Percentiles rank a stretch among this genome's conserved stretches.
phyloP scores from a whole-genome alignment of 1,139 yeast species.

The Taphrina betulina region DNA sequence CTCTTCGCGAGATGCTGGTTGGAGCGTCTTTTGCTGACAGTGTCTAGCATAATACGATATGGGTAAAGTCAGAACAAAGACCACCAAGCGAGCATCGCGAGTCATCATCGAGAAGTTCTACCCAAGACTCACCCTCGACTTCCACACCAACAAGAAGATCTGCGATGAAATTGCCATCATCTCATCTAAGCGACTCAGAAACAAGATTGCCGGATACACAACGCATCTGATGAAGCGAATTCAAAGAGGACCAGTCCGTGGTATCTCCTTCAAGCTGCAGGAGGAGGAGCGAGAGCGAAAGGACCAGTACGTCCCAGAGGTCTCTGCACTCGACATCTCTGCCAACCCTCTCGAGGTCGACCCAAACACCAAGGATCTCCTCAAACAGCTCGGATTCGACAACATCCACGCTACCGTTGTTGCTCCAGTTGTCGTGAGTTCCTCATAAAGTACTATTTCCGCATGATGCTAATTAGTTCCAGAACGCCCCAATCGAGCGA shows the following conservation, averaged over 20 bases:
- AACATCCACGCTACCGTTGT: conserved; percentile 69
- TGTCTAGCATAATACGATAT: conserved; percentile 40
- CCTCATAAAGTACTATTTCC: too few relatives aligned
- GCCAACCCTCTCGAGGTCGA: conserved; percentile 97
- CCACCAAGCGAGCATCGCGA: conserved; percentile 99
- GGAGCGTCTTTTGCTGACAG: not conserved
- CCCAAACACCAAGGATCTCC: conserved; percentile 95
- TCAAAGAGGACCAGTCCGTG: conserved; percentile 99
- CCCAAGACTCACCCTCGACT: conserved; percentile 99
- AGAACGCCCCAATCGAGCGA: conserved; percentile 28
- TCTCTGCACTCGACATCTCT: conserved; percentile 98
- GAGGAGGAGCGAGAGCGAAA: conserved; percentile 99
- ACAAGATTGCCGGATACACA: conserved; percentile 99
- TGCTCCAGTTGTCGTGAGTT: conserved; percentile 23
- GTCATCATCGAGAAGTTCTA: conserved; percentile 99
- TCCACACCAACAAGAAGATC: conserved; percentile 99
- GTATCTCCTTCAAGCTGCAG: conserved; percentile 99
- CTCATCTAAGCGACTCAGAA: conserved; percentile 99
- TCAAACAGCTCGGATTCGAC: conserved; percentile 87
- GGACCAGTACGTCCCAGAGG: conserved; percentile 99
- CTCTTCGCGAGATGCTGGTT: too few relatives aligned
- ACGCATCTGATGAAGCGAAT: conserved; percentile 99
- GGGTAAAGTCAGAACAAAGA: conserved; percentile 99
- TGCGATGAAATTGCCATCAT: conserved; percentile 98
- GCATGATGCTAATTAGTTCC: too few relatives aligned